Conservation (phyloP, 129 eudicot species). For the Flaveria ramosissima region DNA sequence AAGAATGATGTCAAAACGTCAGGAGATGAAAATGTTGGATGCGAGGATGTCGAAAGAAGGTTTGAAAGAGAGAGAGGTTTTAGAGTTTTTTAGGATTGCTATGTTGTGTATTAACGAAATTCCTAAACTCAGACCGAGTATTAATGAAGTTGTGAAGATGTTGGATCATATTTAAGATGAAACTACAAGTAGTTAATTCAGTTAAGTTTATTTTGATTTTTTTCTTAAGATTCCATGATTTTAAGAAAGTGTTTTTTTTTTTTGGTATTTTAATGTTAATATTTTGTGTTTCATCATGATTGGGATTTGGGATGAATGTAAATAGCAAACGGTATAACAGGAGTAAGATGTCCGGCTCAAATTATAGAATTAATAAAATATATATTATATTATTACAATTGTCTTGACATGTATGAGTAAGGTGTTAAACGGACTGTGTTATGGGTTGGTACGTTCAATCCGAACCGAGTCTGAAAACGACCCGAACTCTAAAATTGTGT, state of each 20-base stretch:
- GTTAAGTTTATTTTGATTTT: background rate
- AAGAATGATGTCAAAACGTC: constrained; percentile 41
- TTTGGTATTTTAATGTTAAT: background rate
- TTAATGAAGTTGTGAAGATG: constrained; percentile 51
- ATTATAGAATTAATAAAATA: no score
- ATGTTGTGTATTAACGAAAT: constrained; percentile 49
- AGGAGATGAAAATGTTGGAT: constrained; percentile 68
- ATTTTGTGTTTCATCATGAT: background rate
- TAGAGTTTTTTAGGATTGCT: constrained; percentile 61
- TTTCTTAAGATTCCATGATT: background rate
- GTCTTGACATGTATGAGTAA: no score
- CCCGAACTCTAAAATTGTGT: no score
- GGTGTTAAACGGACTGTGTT: no score
- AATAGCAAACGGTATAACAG: background rate
- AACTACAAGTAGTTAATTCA: constrained; percentile 5
- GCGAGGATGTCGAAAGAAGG: constrained; percentile 41
- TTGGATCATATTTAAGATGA: constrained; percentile 42
- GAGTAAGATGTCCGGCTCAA: no score
- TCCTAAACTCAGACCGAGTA: constrained; percentile 48
- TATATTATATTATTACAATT: no score
- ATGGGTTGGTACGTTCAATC: no score
- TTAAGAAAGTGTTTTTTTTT: background rate
- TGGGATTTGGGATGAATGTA: background rate
- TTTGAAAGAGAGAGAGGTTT: constrained; percentile 43
- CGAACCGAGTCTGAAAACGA: no score